Base-by-base conservation (phyloP, 2,329 filamentous ascomycete genomes). In the Arthrocladium fulminans region DNA sequence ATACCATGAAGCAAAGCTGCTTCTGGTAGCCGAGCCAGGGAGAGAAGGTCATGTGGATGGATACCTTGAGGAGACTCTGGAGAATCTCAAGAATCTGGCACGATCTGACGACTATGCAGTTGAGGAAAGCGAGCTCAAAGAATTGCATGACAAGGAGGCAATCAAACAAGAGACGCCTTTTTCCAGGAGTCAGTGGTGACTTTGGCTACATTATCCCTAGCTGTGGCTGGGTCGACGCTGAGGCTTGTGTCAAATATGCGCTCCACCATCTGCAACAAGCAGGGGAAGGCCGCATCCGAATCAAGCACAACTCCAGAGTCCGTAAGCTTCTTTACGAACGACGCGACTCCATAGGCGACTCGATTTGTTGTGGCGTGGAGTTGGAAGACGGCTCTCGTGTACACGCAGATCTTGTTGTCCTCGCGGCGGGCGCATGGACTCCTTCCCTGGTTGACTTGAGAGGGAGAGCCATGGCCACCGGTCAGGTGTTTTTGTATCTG, bases 361-460 rank as follows among this genome's bases (percentile, higher is more conserved):
- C 38, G 7, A 40, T 5, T 3, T 54, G 55, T 53, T 53, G 54
- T 51, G 40, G 52, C 30, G 54, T 53, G 15, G 34, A 53, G 25
- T 27, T 58, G 20, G 40, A 30, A 5, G 50, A 49, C 35, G 47
- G 47, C 25, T 22, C 38, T 3, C 10, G 1, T 13, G 15, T 49
- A 23, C 3, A 17, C 3, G 50, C 48, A 24, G 48, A 48, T 32
- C 35, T 53, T 15, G 37, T 39, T 32, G 73, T 95, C 49, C 74
- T 94, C 2, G 88, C 90, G 0, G 81, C 88, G 0, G 90, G 90
- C n/a, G 88, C 89, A 3, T 96, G 89, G 89, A 86, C 86, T 1
- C 77, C 81, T 2, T 74, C 77, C 1, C 73, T 95, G 17, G 68
- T 95, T 46, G 85, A 94, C 64, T 71, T 95, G 0, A 73, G 81